Base-by-base conservation (phyloP, 371 early-diverging fungal species). In the Mucor plumbeus region DNA sequence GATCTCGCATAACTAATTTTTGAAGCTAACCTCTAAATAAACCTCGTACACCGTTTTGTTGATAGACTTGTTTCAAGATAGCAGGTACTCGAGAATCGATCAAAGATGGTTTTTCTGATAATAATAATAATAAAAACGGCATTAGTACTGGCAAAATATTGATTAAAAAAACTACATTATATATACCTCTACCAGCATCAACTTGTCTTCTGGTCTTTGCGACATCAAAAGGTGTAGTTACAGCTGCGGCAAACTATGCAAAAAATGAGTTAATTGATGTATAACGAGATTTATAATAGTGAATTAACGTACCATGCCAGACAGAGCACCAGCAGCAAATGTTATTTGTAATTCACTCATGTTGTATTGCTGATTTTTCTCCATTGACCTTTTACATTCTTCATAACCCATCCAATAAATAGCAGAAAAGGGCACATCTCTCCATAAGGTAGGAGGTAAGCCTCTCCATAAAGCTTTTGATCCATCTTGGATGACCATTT, bases 211-310 rank as follows among this genome's bases (percentile, higher is more conserved):
- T 78, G 0, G 98, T 97, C 74, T 98, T 98, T 60, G 92, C 93
- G 5, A 98, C 96, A 76, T 98, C 98, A 84, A 98, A 98, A 13
- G 98, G 98, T 5, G 92, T 95, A 8, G 98, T 98, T 9, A 94
- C 39, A 0, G 88, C 80, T 5, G 97, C 97, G 5, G 97, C 97
- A 61, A 95, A 69, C 89, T 89, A 70, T 13, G 8, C 5, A 44
- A 57, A 1, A 26, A 26, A 26, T 26, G 26, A 26, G 26, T 26
- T 26, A 3, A 26, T 26, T 3, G 1, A 26, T 26, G 26, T 26
- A 26, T 26, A 26, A 26, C 26, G 26, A 26, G 26, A 26, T 26
- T 26, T 26, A 26, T 26, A 1, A 3, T 26, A 11, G 38, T 11
- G 5, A 56, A 17, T 33, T 56, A 59, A 43, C 21, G 13, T 89